Evolutionary conservation across 805 yeast genomes (phyloP), one percentile per base, ranked within the genome.

Genomic region (Ogataea pignaliae): DNA sequence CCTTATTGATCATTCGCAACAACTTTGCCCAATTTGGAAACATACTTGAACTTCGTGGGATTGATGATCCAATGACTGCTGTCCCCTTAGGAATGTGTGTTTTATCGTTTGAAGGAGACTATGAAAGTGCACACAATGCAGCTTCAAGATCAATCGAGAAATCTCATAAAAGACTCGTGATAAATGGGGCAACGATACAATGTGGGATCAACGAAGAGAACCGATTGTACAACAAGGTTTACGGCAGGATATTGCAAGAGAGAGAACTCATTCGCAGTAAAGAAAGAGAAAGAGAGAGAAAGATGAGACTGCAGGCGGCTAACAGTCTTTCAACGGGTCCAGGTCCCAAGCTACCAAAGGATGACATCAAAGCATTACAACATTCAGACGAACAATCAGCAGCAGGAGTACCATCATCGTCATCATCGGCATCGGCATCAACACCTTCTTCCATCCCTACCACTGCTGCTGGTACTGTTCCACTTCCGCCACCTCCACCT

Each of bases 1-100:
- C 75, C 36, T 76, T 78, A 39, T 42, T 47, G 3, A 57, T 69
- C 14, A 44, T 76, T 3, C 70, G 68, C 38, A 79, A 83, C 48
- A 80, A 76, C 50, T 76, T 86, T 50, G 72, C 72, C 35, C 64
- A 73, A 18, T 84, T 70, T 63, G 96, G 96, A 3, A 74, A 73
- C 29, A 71, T 89, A 3, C 70, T 74, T 26, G 79, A 78, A 34
- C 65, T 84, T 39, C 76, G 77, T 46, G 70, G 79, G 46, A 69
- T 83, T 10, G 77, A 73, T 44, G 93, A 89, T 56, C 87, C 91
- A 0, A 69, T 71, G 17, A 81, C 86, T 36, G 96, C 89, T 2
- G 84, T 82, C 15, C 90, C 95, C 0, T 62, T 89, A 34, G 93
- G 95, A 10, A 68, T 88, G 17, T 83, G 83, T 40, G 65, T 77